Base-by-base conservation (phyloP, 306 rosid species). In the Gastrolobium bilobum region DNA sequence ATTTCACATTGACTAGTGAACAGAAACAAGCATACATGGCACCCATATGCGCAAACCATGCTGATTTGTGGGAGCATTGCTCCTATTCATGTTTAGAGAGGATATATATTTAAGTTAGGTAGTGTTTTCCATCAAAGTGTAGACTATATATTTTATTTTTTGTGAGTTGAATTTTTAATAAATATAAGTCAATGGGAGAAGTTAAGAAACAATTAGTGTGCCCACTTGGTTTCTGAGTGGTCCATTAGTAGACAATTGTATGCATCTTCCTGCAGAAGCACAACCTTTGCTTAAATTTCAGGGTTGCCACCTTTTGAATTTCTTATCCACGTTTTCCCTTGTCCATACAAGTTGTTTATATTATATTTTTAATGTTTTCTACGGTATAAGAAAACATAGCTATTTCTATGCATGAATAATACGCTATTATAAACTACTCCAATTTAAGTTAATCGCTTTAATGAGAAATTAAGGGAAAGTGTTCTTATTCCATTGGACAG, bases 391-490 rank as follows among this genome's bases (percentile, higher is more conserved):
- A 65, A 77, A 82, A 71, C 86, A 57, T 15, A 69, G 73, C 4
- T 37, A 56, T 56, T 76, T 59, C 62, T 53, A 44, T 9, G 51
- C 20, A 15, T 59, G 39, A 34, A 69, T 44, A 30, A 42, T 39
- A 11, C 68, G 33, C 29, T 73, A 79, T n/a, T 79, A 44, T 51
- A 50, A 73, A 51, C 8, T 35, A 50, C 58, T 68, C 61, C 34
- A 39, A 47, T 31, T 77, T 44, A 51, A 15, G 68, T 66, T 40
- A 76, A 76, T 73, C 10, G 10, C 5, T 44, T 51, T 14, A n/a
- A 33, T 74, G 78, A 75, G 81, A 51, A 69, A 53, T 74, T 82
- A 63, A 75, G 79, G 80, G 82, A 83, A 86, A 78, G 82, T 75
- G 77, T 51, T 76, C 38, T 54, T 64, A 66, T 20, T 20, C 79